These are phyloP conservation scores for Septoria petroselini DNA, from an alignment of 2,329 filamentous ascomycete genomes.

Conservation along the genomic window DNA sequence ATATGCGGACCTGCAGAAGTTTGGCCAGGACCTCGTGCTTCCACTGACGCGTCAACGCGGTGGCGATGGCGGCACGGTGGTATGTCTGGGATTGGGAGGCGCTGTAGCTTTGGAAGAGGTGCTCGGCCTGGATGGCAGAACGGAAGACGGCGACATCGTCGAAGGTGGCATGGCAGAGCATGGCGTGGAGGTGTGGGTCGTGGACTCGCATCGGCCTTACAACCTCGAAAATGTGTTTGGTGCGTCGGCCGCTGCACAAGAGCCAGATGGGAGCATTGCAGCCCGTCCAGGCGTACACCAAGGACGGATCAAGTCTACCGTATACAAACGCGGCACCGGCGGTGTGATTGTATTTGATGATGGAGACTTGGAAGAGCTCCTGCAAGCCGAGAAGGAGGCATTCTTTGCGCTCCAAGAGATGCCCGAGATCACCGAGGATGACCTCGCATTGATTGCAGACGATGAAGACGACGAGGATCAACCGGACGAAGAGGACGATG, in stretches of 20 bases:
- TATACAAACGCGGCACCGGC: conserved; percentile 73
- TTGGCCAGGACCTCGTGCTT: conserved; percentile 72
- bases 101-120: conserved; percentile 81
- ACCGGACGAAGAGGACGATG: conserved; percentile 30
- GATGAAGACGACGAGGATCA: conserved; percentile 41
- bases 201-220: conserved; percentile 90
- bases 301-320: conserved; percentile 64
- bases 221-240: conserved; percentile 90
- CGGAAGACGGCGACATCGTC: conserved; percentile 53
- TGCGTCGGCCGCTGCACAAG: conserved; percentile 36
- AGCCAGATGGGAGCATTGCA: conserved; percentile 36
- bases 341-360: conserved; percentile 95
- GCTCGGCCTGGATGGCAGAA: conserved; percentile 64
- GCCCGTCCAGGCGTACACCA: conserved; percentile 65
- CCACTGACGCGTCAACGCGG: conserved; percentile 85
- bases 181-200: conserved; percentile 93
- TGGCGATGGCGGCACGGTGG: conserved; percentile 80
- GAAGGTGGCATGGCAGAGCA: conserved; percentile 51
- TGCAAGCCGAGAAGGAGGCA: conserved; percentile 70
- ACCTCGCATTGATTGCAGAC: conserved; percentile 59
- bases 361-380: conserved; percentile 84
- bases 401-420: conserved; percentile 85
- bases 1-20: conserved; percentile 81
- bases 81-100: conserved; percentile 89
- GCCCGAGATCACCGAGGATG: conserved; percentile 79